A percentile compares a stretch with the other conserved stretches of the same genome.
Conservation (phyloP, 1,139 yeast genomes). For the Pichia inconspicua region DNA sequence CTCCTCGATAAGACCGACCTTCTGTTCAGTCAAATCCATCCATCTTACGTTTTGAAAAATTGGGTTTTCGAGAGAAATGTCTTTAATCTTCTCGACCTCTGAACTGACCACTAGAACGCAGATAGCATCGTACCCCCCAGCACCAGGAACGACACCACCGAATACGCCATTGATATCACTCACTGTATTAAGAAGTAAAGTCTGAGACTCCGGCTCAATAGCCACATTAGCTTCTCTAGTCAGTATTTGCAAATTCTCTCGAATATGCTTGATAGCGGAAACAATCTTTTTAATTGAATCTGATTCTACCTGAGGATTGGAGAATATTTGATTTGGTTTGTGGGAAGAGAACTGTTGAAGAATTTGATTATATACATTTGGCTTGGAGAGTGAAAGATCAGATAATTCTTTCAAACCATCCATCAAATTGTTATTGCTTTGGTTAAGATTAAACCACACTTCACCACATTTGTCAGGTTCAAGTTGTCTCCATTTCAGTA, state of each 20-base stretch:
- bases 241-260: conserved; percentile 49
- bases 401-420: conserved; percentile 38
- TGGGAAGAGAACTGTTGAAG: conserved; percentile 20
- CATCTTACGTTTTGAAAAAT: conserved; percentile 45
- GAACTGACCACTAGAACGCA: conserved; percentile 55
- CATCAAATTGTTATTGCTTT: conserved; percentile 53
- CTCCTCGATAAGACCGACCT: conserved; percentile 43
- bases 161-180: conserved; percentile 57
- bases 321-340: conserved; percentile 7
- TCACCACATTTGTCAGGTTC: conserved; percentile 43
- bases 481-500: conserved; percentile 57
- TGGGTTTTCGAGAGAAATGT: conserved; percentile 26
- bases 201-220: conserved; percentile 80
- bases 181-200: conserved; percentile 60
- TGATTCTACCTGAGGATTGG: not conserved
- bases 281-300: conserved; percentile 22
- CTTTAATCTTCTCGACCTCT: conserved; percentile 34
- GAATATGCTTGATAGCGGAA: conserved; percentile 38
- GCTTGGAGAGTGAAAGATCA: conserved; percentile 25
- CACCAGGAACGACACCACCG: conserved; percentile 97
- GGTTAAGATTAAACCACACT: conserved; percentile 50
- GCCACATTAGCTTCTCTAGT: conserved; percentile 68
- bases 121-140: conserved; percentile 95
- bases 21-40: conserved; percentile 57
- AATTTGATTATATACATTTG: conserved; percentile 25